Conservation (phyloP, 257 asterid species). For the Gardenia jasminoides region DNA sequence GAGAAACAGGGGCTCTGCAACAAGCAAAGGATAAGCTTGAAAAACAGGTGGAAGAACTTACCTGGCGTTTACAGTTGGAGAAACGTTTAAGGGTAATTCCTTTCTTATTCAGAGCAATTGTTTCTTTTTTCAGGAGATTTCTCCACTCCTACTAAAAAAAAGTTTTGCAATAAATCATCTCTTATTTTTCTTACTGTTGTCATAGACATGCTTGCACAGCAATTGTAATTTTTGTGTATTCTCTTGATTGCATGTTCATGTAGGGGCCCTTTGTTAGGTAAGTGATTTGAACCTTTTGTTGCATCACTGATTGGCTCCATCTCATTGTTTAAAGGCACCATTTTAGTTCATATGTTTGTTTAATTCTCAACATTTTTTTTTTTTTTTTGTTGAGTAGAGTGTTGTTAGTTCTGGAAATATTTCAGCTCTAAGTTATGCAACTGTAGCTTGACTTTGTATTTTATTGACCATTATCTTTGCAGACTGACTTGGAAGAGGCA, state of each 20-base stretch:
- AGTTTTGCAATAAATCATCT: neutral
- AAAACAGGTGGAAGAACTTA: conserved; percentile 96
- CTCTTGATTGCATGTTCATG: neutral
- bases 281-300: neutral
- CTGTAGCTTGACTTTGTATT: neutral
- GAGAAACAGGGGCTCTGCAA: conserved; percentile 97
- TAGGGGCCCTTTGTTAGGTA: neutral
- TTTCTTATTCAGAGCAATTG: conserved; percentile 9
- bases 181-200: neutral
- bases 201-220: neutral
- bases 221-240: neutral
- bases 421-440: neutral
- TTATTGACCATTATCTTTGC: conserved; percentile 26
- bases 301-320: neutral
- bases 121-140: conserved; percentile 7
- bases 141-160: neutral
- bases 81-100: conserved; percentile 82
- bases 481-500: conserved; percentile 85
- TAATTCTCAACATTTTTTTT: neutral
- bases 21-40: conserved; percentile 99
- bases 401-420: neutral
- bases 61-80: conserved; percentile 91
- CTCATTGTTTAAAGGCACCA: neutral
- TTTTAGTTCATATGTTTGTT: neutral
- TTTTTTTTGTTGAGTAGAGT: conserved; percentile 1